Base-by-base conservation (phyloP, 228 moss, liverwort and hornwort species). In the Sphagnum fallax region DNA sequence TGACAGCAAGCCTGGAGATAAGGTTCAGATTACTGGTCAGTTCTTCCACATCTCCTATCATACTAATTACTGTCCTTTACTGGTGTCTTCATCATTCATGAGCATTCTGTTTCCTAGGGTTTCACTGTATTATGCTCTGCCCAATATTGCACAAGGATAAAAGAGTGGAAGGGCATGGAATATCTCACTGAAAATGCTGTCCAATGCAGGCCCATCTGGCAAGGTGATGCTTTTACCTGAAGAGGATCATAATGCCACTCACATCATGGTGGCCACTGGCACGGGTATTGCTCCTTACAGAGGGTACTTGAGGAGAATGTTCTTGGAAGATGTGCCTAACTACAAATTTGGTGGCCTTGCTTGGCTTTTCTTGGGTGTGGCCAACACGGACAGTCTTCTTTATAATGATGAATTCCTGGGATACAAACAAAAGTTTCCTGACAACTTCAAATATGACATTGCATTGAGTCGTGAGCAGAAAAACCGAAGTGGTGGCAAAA, bases 241-340 rank as follows among this genome's bases (percentile, higher is more conserved):
- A 67, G 52, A 77, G 72, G 75, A 86, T 72, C 76, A 70, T 51
- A 82, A 73, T 48, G 81, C 85, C 57, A 50, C 50, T 0, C 85
- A 86, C 67, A 86, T 86, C 59, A 86, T 86, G 85, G 77, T 86
- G 57, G 85, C 81, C 47, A 86, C 85, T 48, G 85, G 85, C 58
- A 86, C 85, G 5, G 85, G 85, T 47, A 86, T 86, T 69, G 85
- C 85, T 15, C 85, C 85, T 16, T 86, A 86, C 79, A 77, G 85
- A 74, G 79, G 81, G 11, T 86, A 82, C 65, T 77, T 86, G 16
- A 73, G 85, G 52, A 79, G 85, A 65, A 77, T 77, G 85, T 86
- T 86, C 63, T 72, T 77, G 85, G 85, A 86, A 62, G 75, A 86
- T 68, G 85, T 86, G 5, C 72, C 85, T 4, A 74, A 75, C 57